Conservation (phyloP, 768 basidiomycete species). For the Amanita pallidorosea region DNA sequence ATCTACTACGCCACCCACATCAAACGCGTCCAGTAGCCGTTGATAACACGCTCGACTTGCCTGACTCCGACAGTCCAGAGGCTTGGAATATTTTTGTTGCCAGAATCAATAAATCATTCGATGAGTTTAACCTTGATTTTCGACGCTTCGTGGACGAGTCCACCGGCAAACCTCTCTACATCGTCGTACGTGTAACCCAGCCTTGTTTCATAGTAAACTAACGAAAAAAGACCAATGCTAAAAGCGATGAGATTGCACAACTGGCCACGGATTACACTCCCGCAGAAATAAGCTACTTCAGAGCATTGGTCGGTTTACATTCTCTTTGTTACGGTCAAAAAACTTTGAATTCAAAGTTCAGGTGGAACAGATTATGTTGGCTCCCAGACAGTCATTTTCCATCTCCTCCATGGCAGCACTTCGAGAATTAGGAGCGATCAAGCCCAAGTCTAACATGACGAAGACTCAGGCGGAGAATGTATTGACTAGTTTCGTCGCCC, state of each 20-base stretch:
- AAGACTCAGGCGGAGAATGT: slow-evolving; percentile 68
- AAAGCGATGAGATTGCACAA: slow-evolving; percentile 74
- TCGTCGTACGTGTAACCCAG: slow-evolving; percentile 40
- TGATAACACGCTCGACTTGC: slow-evolving; percentile 38
- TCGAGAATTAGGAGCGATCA: slow-evolving; percentile 53
- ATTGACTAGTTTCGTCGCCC: slow-evolving; percentile 73
- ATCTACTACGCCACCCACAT: background rate
- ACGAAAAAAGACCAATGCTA: slow-evolving; percentile 59
- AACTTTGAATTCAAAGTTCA: slow-evolving; percentile 17
- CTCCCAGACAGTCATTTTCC: slow-evolving; percentile 63
- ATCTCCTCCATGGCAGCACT: slow-evolving; percentile 70
- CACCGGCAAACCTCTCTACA: slow-evolving; percentile 53
- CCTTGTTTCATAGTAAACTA: background rate
- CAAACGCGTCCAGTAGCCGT: slow-evolving; percentile 28
- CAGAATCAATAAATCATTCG: slow-evolving; percentile 49
- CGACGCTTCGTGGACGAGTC: slow-evolving; percentile 51
- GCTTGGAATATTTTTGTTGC: slow-evolving; percentile 53
- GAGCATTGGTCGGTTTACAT: slow-evolving; percentile 50
- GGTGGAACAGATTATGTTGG: slow-evolving; percentile 84
- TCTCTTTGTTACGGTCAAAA: background rate
- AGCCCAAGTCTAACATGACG: slow-evolving; percentile 50
- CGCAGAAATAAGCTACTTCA: slow-evolving; percentile 77
- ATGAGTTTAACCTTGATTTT: slow-evolving; percentile 68
- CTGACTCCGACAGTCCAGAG: slow-evolving; percentile 26
- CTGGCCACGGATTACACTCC: slow-evolving; percentile 76